Evolutionary conservation across 306 rosid genomes (phyloP), one percentile per base, ranked within the genome.

Genomic region (Urtica urens): DNA sequence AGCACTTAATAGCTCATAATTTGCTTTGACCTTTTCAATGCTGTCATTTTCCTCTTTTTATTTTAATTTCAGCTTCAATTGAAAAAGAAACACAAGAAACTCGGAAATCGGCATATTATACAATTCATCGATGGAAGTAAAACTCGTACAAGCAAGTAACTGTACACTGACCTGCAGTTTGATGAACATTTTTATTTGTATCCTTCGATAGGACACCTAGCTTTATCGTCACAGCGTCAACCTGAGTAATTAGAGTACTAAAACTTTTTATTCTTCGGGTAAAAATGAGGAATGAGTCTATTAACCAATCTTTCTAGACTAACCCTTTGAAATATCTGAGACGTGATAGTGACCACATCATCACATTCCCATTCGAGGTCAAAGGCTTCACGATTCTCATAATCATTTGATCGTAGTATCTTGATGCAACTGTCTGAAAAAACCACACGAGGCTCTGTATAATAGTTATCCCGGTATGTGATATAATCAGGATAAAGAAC

Each of bases 401-500:
- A 67, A 7, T 68, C 57, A 58, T 63, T 34, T 61, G 65, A 73
- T 65, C 70, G 62, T 72, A 70, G 67, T 52, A 88, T 61, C 80
- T 81, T 76, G 70, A 88, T 62, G 63, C 62, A 61, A 63, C 39
- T 45, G 60, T 38, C 65, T 49, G 90, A 83, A 71, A 88, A 88
- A 7, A 74, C 78, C 43, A 88, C 53, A 69, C 17, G 56, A 30
- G 86, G 64, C 27, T 70, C 79, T 28, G 60, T 55, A 59, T 71
- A 81, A 71, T 80, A 74, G 58, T 63, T 72, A 70, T 78, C 90
- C 63, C 71, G 76, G 66, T 74, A 88, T 57, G 66, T 40, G 66
- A 83, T 55, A 70, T 75, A 88, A 68, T 88, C 96, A 5, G 96
- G 95, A 74, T 49, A 64, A 41, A 88, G 93, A 55, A 88, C 75